phyloP scores from a whole-genome alignment of 129 eudicot genomes.

The Chrysanthemum lavandulifolium region DNA sequence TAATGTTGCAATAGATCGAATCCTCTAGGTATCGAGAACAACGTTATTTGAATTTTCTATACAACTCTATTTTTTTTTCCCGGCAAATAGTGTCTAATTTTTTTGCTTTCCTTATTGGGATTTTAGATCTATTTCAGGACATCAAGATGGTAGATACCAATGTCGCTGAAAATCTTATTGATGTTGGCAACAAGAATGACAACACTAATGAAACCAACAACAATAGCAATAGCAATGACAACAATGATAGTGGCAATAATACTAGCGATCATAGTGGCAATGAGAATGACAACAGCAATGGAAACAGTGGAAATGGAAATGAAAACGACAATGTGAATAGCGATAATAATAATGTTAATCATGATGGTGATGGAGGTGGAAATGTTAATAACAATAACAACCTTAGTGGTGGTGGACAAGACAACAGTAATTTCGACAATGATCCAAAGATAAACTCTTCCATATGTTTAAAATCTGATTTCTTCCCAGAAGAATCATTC shows the following conservation, averaged over 20 bases:
- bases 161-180: background rate
- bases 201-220: background rate
- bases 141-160: slow-evolving; percentile 21
- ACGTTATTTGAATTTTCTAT: background rate
- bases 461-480: slow-evolving; percentile 50
- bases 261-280: background rate
- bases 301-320: background rate
- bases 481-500: slow-evolving; percentile 79
- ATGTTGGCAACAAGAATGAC: background rate
- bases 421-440: slow-evolving; percentile 4
- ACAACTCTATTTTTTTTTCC: background rate
- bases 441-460: slow-evolving; percentile 26
- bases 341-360: background rate
- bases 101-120: background rate
- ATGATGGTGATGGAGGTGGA: background rate
- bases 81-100: background rate
- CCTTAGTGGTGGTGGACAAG: slow-evolving; percentile 13
- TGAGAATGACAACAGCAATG: background rate
- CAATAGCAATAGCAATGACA: background rate
- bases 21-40: background rate
- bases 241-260: background rate
- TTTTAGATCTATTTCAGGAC: slow-evolving; percentile 21
- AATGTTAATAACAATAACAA: slow-evolving; percentile 1
- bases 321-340: background rate
- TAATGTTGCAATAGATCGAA: too few species aligned